These are phyloP conservation scores for Heliosperma pusillum DNA, from an alignment of 148 eudicot genomes.

Conservation along the genomic window DNA sequence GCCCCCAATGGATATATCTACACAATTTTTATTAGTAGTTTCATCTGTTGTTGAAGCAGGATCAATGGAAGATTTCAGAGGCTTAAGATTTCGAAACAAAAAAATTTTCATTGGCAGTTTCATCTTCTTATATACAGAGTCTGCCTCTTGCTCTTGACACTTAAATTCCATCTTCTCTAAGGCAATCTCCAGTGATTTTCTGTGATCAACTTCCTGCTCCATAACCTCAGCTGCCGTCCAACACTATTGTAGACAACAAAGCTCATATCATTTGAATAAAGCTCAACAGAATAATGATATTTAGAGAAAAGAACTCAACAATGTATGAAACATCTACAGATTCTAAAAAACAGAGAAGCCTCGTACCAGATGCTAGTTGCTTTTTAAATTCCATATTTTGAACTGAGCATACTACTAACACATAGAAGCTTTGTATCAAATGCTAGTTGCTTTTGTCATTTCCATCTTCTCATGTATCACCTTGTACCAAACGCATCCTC, in stretches of 20 bases:
- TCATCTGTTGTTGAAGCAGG: conserved; percentile 17
- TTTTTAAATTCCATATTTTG: not conserved
- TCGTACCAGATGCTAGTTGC: no score
- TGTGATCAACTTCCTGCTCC: conserved; percentile 51
- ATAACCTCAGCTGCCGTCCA: conserved; percentile 69
- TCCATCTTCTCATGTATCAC: not conserved
- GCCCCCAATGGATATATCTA: conserved; percentile 4
- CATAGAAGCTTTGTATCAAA: not conserved
- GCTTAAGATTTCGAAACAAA: conserved; percentile 30
- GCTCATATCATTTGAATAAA: conserved; percentile 1
- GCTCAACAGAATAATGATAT: not conserved
- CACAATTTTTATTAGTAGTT: conserved; percentile 17
- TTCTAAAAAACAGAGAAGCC: no score
- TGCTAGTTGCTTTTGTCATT: not conserved
- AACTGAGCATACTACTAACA: not conserved
- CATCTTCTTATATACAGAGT: conserved; percentile 40
- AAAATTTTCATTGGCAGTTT: conserved; percentile 44
- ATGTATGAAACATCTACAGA: not conserved
- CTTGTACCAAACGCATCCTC: no score
- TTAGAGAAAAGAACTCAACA: not conserved
- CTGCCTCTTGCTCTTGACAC: conserved; percentile 57
- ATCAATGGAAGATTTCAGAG: conserved; percentile 17
- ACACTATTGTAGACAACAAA: conserved; percentile 45
- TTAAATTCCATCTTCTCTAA: conserved; percentile 43
- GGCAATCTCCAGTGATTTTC: conserved; percentile 46